phyloP scores from a whole-genome alignment of 1,284 basidiomycete genomes.

The Athelia psychrophila region DNA sequence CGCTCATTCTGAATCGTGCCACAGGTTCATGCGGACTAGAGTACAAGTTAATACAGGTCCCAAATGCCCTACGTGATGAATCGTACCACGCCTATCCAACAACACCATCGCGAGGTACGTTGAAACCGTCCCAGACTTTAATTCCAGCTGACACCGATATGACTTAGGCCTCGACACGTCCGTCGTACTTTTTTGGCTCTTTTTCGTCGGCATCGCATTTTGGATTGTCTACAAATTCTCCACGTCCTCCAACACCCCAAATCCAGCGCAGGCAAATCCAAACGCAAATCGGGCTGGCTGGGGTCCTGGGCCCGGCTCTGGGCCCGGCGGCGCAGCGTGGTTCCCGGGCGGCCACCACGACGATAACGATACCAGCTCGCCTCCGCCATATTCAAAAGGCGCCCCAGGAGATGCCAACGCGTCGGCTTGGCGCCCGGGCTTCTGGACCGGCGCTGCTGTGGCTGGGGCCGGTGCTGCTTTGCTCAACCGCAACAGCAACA shows the following conservation, averaged over 20 bases:
- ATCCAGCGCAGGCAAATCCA: conserved; percentile 43
- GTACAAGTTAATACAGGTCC: conserved; percentile 72
- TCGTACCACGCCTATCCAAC: not conserved
- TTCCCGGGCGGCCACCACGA: conserved; percentile 48
- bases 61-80: conserved; percentile 41
- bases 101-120: not conserved
- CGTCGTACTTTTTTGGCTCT: conserved; percentile 41
- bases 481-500: conserved; percentile 34
- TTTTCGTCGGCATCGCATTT: conserved; percentile 32
- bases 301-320: conserved; percentile 31
- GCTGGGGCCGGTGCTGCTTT: conserved; percentile 66
- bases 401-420: conserved; percentile 24
- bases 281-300: too few species aligned
- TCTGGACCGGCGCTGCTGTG: conserved; percentile 75
- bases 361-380: conserved; percentile 43
- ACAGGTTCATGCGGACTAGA: conserved; percentile 81
- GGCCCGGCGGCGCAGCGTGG: conserved; percentile 32
- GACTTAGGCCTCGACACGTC: conserved; percentile 37
- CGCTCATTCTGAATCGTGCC: too few species aligned
- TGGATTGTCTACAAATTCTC: conserved; percentile 53
- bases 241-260: conserved; percentile 52
- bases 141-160: not conserved
- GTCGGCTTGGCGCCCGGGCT: conserved; percentile 61
- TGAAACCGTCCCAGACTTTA: not conserved
- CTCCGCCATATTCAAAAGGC: conserved; percentile 75